Percentiles rank a stretch among this genome's conserved stretches.
Evolutionary conservation across 805 yeast species (phyloP).

Genomic region (Candida verbasci): DNA sequence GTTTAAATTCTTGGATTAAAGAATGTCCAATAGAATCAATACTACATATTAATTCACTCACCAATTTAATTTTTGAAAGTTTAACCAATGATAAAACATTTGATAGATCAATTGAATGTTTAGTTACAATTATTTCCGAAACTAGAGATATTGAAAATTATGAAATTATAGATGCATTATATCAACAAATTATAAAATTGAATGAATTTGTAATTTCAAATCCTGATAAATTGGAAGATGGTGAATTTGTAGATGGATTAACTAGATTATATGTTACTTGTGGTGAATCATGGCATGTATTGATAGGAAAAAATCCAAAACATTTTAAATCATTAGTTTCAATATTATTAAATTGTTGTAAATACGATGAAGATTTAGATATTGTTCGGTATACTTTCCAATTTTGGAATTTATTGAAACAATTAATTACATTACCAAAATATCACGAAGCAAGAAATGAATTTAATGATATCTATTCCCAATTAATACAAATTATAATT

Average conservation of each 20-base stretch:
- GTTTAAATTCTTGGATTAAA: slow-evolving; percentile 85
- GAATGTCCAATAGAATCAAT: slow-evolving; percentile 76
- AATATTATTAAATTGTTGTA: slow-evolving; percentile 64
- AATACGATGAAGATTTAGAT: slow-evolving; percentile 79
- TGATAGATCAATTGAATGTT: slow-evolving; percentile 82
- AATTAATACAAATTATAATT: slow-evolving; percentile 58
- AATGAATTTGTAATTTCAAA: slow-evolving; percentile 40
- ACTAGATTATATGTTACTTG: slow-evolving; percentile 84
- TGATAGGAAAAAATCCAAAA: slow-evolving; percentile 68
- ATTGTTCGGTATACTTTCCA: slow-evolving; percentile 86
- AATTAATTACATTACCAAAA: slow-evolving; percentile 57
- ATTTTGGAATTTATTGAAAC: slow-evolving; percentile 85
- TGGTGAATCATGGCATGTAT: slow-evolving; percentile 92
- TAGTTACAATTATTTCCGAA: slow-evolving; percentile 76
- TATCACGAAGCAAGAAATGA: slow-evolving; percentile 48
- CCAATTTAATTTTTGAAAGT: slow-evolving; percentile 59
- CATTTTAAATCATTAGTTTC: slow-evolving; percentile 71
- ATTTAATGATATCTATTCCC: slow-evolving; percentile 52
- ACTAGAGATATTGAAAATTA: slow-evolving; percentile 71
- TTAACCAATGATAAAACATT: slow-evolving; percentile 64
- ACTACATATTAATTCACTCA: slow-evolving; percentile 59
- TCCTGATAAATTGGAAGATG: slow-evolving; percentile 48
- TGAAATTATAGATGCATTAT: slow-evolving; percentile 61
- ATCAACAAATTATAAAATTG: slow-evolving; percentile 61
- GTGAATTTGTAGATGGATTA: slow-evolving; percentile 62